These are phyloP conservation scores for Fusarium subtropicale DNA, from an alignment of 2,329 filamentous ascomycete genomes.

Conservation along the genomic window DNA sequence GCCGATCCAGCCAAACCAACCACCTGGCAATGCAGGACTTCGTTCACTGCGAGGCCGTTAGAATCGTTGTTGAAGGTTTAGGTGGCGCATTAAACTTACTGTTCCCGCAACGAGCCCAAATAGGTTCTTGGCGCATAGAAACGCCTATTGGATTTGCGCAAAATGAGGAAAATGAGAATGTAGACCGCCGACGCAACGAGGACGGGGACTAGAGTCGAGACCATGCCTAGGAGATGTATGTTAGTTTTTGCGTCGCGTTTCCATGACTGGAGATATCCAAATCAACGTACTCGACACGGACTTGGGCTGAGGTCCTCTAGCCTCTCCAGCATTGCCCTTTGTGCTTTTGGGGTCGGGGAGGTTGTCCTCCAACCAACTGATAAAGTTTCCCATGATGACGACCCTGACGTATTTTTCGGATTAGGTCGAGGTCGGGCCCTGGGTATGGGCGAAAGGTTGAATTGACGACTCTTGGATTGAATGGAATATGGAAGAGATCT, in stretches of 20 bases:
- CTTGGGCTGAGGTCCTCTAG: slow-evolving; percentile 45
- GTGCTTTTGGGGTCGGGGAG: slow-evolving; percentile 37
- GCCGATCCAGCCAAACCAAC: slow-evolving; percentile 71
- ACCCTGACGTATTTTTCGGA: slow-evolving; percentile 24
- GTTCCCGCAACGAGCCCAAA: slow-evolving; percentile 60
- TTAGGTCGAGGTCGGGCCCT: slow-evolving; percentile 13
- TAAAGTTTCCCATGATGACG: slow-evolving; percentile 53
- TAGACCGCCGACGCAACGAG: slow-evolving; percentile 61
- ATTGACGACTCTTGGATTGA: slow-evolving; percentile 6
- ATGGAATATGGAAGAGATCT: not conserved
- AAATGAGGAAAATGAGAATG: slow-evolving; percentile 62
- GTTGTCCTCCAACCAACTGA: slow-evolving; percentile 54
- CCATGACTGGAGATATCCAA: not conserved
- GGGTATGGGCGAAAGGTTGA: not conserved
- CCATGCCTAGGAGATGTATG: slow-evolving; percentile 49
- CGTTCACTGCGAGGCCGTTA: slow-evolving; percentile 59
- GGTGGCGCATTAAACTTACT: slow-evolving; percentile 54
- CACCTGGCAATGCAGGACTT: slow-evolving; percentile 65
- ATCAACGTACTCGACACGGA: slow-evolving; percentile 51
- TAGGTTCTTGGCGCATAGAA: slow-evolving; percentile 69
- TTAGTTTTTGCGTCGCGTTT: slow-evolving; percentile 12
- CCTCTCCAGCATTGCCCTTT: slow-evolving; percentile 42
- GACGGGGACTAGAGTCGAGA: slow-evolving; percentile 66
- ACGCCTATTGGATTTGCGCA: slow-evolving; percentile 61
- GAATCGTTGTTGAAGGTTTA: not conserved